These are phyloP conservation scores for Wickerhamomyces silvicola DNA, from an alignment of 805 yeast genomes.

Conservation along the genomic window DNA sequence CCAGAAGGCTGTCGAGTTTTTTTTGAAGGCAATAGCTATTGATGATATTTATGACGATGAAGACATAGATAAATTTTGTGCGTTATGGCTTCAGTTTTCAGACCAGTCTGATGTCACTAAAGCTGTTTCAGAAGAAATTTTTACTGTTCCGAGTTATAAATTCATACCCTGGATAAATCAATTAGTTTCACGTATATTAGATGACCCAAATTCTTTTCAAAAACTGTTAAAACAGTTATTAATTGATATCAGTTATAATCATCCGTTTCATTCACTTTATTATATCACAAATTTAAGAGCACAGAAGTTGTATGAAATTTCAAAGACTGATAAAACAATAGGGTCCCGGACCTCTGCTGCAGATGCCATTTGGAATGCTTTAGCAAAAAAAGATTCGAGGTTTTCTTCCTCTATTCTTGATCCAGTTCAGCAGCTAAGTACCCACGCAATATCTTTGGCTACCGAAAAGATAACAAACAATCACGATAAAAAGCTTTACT, in stretches of 20 bases:
- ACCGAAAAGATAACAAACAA: conserved; percentile 31
- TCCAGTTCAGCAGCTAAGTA: conserved; percentile 46
- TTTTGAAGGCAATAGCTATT: conserved; percentile 45
- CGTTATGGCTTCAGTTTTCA: conserved; percentile 72
- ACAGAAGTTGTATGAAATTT: conserved; percentile 30
- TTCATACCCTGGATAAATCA: conserved; percentile 82
- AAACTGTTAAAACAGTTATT: conserved; percentile 41
- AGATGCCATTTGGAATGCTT: conserved; percentile 35
- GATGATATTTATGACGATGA: conserved; percentile 41
- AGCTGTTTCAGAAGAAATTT: conserved; percentile 32
- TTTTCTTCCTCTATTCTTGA: conserved; percentile 27
- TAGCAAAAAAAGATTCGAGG: conserved; percentile 23
- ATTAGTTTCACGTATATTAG: conserved; percentile 60
- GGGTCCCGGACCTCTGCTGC: conserved; percentile 48
- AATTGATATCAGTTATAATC: conserved; percentile 38
- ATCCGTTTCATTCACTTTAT: conserved; percentile 73
- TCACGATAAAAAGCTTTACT: conserved; percentile 13
- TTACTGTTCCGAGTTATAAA: conserved; percentile 47
- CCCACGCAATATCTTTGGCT: conserved; percentile 45
- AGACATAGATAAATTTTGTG: conserved; percentile 70
- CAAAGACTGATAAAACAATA: conserved; percentile 30
- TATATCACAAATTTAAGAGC: conserved; percentile 50
- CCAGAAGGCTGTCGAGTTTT: conserved; percentile 50
- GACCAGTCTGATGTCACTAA: conserved; percentile 37
- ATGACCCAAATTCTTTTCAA: conserved; percentile 50